These are phyloP conservation scores for Ceratobasidium sp. DNA, from an alignment of 1,284 basidiomycete species.

Conservation along the genomic window DNA sequence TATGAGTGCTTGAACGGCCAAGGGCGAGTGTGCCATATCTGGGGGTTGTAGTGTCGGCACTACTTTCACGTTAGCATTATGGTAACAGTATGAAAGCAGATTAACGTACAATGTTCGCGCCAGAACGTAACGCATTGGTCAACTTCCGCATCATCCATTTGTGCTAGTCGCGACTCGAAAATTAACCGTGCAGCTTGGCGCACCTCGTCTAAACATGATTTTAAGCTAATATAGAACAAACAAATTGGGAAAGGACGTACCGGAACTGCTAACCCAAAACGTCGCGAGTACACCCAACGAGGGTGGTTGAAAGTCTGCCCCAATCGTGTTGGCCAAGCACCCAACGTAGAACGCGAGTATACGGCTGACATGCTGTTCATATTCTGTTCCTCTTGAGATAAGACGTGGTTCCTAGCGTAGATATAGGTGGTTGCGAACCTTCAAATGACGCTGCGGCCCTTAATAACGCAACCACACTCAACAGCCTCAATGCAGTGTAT, in stretches of 20 bases:
- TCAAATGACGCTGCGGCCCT: constrained; percentile 73
- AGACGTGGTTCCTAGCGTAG: not conserved
- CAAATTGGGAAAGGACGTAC: constrained; percentile 54
- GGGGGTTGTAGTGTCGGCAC: constrained; percentile 71
- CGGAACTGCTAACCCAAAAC: constrained; percentile 73
- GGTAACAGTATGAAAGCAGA: not conserved
- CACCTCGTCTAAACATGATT: constrained; percentile 61
- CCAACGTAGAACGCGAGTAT: constrained; percentile 78
- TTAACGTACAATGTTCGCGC: constrained; percentile 66
- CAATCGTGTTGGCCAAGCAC: constrained; percentile 65
- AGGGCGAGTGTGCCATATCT: constrained; percentile 59
- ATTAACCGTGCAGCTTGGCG: constrained; percentile 74
- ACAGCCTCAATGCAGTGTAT: constrained; percentile 69
- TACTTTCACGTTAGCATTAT: constrained; percentile 47
- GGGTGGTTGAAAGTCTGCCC: constrained; percentile 65
- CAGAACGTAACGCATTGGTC: constrained; percentile 66
- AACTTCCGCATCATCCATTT: constrained; percentile 70
- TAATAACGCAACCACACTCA: constrained; percentile 70
- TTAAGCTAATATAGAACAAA: not conserved
- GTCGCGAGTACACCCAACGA: constrained; percentile 72
- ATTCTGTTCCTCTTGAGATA: constrained; percentile 55
- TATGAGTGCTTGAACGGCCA: constrained; percentile 72
- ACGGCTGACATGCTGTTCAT: constrained; percentile 67
- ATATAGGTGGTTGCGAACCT: constrained; percentile 54
- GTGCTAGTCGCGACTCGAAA: constrained; percentile 73